Evolutionary conservation across 2,329 filamentous ascomycete genomes (phyloP), one percentile per base, ranked within the genome.

Genomic region (Diaporthe ilicicola): DNA sequence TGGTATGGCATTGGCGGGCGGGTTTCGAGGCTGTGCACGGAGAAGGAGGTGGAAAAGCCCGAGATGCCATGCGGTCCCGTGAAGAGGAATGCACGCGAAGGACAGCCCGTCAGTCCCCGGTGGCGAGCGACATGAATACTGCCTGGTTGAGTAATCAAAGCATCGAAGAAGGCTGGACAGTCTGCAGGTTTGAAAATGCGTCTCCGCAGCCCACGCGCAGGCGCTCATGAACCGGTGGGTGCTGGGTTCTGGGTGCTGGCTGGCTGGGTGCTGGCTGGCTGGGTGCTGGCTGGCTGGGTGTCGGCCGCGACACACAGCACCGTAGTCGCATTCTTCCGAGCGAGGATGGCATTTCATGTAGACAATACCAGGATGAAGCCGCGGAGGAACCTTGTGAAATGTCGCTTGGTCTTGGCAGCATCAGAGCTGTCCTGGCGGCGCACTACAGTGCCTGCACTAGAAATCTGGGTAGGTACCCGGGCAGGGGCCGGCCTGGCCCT

Each of bases 351-450:
- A 19, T 32, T 27, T 24, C 10, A 44, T 22, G 29, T 24, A 44
- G 39, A 46, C 39, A 17, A 34, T 39, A 53, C 24, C 13, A 29
- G 17, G 24, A 32, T 53, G 27, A 17, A 53, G 59, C 59, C 56
- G 46, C 56, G 55, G 39, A 46, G 56, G 42, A 62, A 34, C 59
- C 39, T 62, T 34, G 42, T 39, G 46, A 62, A 27, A 13, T 62
- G 24, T 62, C 59, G 59, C 59, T 62, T 62, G 42, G 59, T 37
- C 59, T 62, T 62, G 59, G 42, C 59, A 34, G 59, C 56, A 62
- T 27, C 56, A 32, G 27, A 62, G 27, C 42, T 34, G 29, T 46
- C 27, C 39, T 44, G 39, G n/a, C n/a, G 42, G 56, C 56, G 46
- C 24, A 39, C 24, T 61, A 32, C 37, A 62, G 19, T 37, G 39